Evolutionary conservation across 1,139 yeast species (phyloP), one percentile per base, ranked within the genome.

Genomic region (Eremothecium cymbalariae): DNA sequence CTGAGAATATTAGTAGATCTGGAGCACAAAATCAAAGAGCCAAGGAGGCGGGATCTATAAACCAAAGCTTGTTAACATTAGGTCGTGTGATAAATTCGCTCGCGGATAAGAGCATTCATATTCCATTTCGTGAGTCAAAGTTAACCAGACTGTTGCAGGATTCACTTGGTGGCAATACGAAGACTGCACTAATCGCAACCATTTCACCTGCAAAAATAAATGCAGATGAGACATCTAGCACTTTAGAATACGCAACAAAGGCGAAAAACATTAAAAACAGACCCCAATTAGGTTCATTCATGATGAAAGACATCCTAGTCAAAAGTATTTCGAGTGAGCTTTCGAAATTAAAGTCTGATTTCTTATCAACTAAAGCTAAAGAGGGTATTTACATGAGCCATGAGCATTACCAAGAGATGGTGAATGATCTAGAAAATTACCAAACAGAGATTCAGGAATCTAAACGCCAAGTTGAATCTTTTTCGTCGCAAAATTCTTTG

Each of bases 41-140:
- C 0, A 75, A 74, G 48, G 84, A 77, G 49, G 82, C 83, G 0
- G 82, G 81, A 1, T 72, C 76, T 2, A 77, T 77, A 20, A 77
- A 77, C 52, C 81, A 75, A 53, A 74, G 81, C 49, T 63, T 77
- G 35, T 56, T 76, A 21, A 74, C 82, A 2, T 60, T 77, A 37
- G 84, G 84, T 0, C 61, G 83, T 45, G 83, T 77, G 2, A 77
- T 77, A 11, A 77, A 72, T 49, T 59, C 73, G 2, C 61, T 77
- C 30, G 64, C 64, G 1, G 70, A 65, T 41, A 59, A 58, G 37
- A 59, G 49, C 28, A 50, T 53, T 4, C 81, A 74, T 51, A 65
- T 75, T 4, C 83, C 84, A 0, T 77, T 75, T 48, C 60, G 84
- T 44, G 83, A 77, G 51, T 74, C 82, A 1, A 76, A 74, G 47